Base-by-base conservation (phyloP, 805 yeast genomes). In the Candida ascalaphidarum region DNA sequence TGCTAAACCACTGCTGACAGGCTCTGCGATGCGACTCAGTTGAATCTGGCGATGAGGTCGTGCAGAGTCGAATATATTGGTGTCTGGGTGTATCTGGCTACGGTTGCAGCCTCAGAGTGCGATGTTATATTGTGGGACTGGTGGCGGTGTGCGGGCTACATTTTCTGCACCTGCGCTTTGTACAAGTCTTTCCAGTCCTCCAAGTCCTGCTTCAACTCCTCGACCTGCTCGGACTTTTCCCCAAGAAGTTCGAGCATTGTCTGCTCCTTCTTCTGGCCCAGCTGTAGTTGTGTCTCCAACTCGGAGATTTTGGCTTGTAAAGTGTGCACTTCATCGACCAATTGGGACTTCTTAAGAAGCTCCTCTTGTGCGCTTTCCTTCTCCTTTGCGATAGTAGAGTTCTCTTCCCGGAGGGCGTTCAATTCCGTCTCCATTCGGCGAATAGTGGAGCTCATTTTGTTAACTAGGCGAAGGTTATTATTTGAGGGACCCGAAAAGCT, bases 121-220 rank as follows among this genome's bases (percentile, higher is more conserved):
- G n/a, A n/a, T n/a, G n/a, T n/a, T n/a, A n/a, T n/a, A n/a, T n/a
- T n/a, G n/a, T n/a, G n/a, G n/a, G n/a, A n/a, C n/a, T n/a, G n/a
- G n/a, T n/a, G n/a, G n/a, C n/a, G n/a, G n/a, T n/a, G n/a, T n/a
- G n/a, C n/a, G n/a, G n/a, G n/a, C n/a, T n/a, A n/a, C 72, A 89
- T 68, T 39, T 88, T 92, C 50, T 83, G 94, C 24, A 89, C 88
- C 53, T 89, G 98, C 36, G 71, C 71, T 35, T 74, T 68, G 51
- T 85, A 70, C 61, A 92, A 62, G 26, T 83, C 94, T 54, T 92
- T 92, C 53, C 89, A 64, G 53, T 92, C 98, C 4, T 64, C 68
- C 11, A 92, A 89, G 46, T 92, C 98, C 6, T 94, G 95, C 39
- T 67, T 70, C 25, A 92, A 64, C 52, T 92, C 98, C 31, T 77